phyloP scores from a whole-genome alignment of 495 filamentous ascomycete genomes.

The Neurospora sp. region DNA sequence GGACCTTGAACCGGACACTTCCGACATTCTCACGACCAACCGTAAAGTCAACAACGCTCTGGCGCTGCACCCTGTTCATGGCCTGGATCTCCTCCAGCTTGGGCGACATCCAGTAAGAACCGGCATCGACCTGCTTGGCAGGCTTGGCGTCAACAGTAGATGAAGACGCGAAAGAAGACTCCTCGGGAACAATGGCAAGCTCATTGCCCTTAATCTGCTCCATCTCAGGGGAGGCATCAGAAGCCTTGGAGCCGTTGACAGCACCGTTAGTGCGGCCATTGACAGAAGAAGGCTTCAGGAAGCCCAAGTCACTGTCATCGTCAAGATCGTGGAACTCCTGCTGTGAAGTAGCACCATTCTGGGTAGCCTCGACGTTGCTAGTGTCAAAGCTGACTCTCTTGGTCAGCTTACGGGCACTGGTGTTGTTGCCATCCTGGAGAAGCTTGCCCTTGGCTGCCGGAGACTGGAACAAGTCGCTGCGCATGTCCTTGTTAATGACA shows the following conservation, averaged over 20 bases:
- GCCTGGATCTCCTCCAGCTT: constrained; percentile 56
- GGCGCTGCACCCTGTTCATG: constrained; percentile 63
- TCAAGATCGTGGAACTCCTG: constrained; percentile 39
- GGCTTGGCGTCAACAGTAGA: constrained; percentile 11
- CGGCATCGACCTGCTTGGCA: constrained; percentile 47
- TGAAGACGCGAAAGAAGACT: constrained; percentile 35
- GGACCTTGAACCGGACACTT: constrained; percentile 64
- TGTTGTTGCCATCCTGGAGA: constrained; percentile 28
- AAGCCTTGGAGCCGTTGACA: constrained; percentile 37
- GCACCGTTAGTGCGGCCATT: constrained; percentile 25
- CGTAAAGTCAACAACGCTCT: constrained; percentile 58
- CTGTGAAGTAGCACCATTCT: constrained; percentile 15
- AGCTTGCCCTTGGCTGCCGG: constrained; percentile 34
- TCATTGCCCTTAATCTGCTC: constrained; percentile 66
- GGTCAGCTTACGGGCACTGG: constrained; percentile 49
- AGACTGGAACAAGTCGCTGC: constrained; percentile 63
- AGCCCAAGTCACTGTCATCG: constrained; percentile 50
- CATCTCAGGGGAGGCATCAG: constrained; percentile 50
- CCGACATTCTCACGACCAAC: constrained; percentile 78
- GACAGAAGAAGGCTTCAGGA: constrained; percentile 44
- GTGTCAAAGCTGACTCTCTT: constrained; percentile 90
- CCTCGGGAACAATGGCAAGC: constrained; percentile 69
- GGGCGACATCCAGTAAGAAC: constrained; percentile 81
- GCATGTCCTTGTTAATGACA: constrained; percentile 77
- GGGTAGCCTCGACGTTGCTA: constrained; percentile 30